Base-by-base conservation (phyloP, 495 filamentous ascomycete species). In the Corynascus novoguineensis region DNA sequence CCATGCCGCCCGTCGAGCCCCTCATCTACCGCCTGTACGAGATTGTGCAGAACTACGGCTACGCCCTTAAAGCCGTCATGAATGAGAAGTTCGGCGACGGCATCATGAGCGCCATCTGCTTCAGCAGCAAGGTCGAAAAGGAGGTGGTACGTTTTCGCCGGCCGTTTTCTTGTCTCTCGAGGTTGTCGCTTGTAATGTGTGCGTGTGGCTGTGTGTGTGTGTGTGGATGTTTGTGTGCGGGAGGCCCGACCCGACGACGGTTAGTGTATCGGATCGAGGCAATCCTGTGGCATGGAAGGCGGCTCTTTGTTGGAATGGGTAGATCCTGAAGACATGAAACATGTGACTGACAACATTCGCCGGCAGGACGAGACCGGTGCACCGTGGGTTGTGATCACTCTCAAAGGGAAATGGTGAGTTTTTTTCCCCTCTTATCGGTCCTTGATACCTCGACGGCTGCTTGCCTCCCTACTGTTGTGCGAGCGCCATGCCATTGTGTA, bases 41-140 rank as follows among this genome's bases (percentile, higher is more conserved):
- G 78, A 89, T 97, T 69, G 87, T 98, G 65, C 92, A 97, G 81
- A 98, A 95, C 68, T 98, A 97, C 67, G 93, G 93, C 6, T 93
- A 95, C 71, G 89, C 93, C 22, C 97, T 93, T 72, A 97, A 97
- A 80, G 92, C 90, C 7, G 79, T 98, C 9, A 70, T 98, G 70
- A 98, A 98, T 67, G 93, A 98, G 82, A 98, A 96, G 77, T 97
- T 98, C 74, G 93, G 93, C 0, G 93, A 98, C 72, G 93, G 93
- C 0, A 98, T 98, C 65, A 97, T 98, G 93, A 95, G 90, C 66
- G 93, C 92, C 0, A 96, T 98, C 68, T 82, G 85, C 7, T 98
- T 98, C 68, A 86, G 83, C 37, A 95, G 91, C 1, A 92, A 90
- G 72, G 89, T 98, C 14, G 90, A 97, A 75, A 97, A 96, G 81